Evolutionary conservation across 2,329 filamentous ascomycete genomes (phyloP).

Genomic region (Bipolaris gigantea): DNA sequence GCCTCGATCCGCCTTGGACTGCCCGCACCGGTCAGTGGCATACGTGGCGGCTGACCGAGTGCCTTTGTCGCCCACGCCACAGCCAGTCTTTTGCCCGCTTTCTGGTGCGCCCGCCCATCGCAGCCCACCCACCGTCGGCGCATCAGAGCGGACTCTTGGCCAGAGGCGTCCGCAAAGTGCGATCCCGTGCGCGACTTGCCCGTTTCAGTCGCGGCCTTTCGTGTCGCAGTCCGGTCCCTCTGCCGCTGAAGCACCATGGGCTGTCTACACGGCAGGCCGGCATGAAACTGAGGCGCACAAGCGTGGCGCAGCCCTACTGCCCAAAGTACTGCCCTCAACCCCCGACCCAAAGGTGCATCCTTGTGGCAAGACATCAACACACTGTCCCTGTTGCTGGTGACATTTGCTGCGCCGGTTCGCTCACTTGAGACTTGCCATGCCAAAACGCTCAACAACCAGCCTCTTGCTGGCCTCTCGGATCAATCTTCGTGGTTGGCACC

Average conservation of each 20-base stretch:
- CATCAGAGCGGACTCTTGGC: neutral
- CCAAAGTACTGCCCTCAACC: neutral
- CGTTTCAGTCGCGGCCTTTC: neutral
- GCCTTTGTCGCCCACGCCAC: neutral
- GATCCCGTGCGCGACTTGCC: neutral
- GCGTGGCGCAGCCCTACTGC: constrained; percentile 4
- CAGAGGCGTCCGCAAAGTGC: neutral
- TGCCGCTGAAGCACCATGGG: neutral
- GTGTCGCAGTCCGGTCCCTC: neutral
- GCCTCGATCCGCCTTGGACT: neutral
- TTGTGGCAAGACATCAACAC: neutral
- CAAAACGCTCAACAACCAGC: neutral
- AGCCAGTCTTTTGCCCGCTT: neutral
- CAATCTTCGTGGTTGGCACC: too few species aligned
- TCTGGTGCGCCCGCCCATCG: neutral
- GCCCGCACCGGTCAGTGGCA: neutral
- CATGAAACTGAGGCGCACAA: constrained; percentile 9
- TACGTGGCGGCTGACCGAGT: neutral
- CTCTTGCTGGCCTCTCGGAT: neutral
- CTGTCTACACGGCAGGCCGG: neutral
- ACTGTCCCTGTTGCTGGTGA: too few species aligned
- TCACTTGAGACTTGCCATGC: neutral
- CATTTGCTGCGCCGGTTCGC: too few species aligned
- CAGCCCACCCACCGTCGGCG: neutral
- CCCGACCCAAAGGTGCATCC: neutral